Base-by-base conservation (phyloP, 345 rosid species). In the Linum tenue region DNA sequence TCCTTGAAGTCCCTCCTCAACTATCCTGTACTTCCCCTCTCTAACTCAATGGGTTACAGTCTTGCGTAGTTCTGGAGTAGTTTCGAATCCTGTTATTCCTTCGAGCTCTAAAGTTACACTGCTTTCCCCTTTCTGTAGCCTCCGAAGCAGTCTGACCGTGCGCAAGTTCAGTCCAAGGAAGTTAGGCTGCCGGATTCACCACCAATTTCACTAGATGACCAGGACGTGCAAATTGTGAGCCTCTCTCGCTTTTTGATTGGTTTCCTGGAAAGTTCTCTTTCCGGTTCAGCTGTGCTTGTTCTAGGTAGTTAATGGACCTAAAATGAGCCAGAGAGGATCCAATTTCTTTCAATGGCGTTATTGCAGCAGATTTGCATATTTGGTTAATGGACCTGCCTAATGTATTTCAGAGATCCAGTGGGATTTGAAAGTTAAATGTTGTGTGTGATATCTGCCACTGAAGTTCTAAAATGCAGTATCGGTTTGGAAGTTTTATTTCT, bases 141-240 rank as follows among this genome's bases (percentile, higher is more conserved):
- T 58, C 96, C 98, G 3, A 89, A 79, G 56, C 79, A 80, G 1
- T 85, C 90, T 0, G 91, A 90, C 70, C 84, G 97, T 62, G 76
- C 86, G 37, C 96, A 92, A 78, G 85, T 92, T 35, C 95, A 84
- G 79, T 81, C 85, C 6, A 78, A 70, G 69, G 94, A 92, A 80
- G 87, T 92, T 48, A 83, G 96, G 80, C 85, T 92, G 61, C 97
- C 94, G 3, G 94, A 90, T 81, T 88, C 97, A 31, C 64, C 84
- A 7, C 89, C 94, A 0, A 84, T 88, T 70, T 78, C 91, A 1
- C 79, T 92, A 44, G 97, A 92, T 48, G 97, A 92, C 62, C 97
- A 88, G 75, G 98, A 92, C 67, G 85, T 85, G 17, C 83, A 83
- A 59, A 86, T 88, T 80, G 98, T 92, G 73, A 85, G 96, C 0